Base-by-base conservation (phyloP, 805 yeast genomes). In the Saturnispora halmiae region DNA sequence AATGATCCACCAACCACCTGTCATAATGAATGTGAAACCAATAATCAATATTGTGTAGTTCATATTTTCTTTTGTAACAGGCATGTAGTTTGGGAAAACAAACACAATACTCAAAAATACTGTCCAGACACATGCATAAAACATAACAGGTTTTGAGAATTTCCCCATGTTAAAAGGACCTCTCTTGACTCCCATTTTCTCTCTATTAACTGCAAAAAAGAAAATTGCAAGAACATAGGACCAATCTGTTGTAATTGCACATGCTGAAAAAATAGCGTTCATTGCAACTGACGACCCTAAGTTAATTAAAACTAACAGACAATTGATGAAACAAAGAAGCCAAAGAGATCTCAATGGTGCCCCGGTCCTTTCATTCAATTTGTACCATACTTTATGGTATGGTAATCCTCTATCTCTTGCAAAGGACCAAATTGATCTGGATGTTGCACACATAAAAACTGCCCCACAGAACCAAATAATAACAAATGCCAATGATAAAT, bases 391-490 rank as follows among this genome's bases (percentile, higher is more conserved):
- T 54, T 69, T 50, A 51, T 67, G 52, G 54, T 55, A 48, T 53
- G 79, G 79, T 44, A 73, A 59, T 28, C 76, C 77, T 43, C 65
- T 66, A 53, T 73, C 79, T 59, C 79, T 63, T 29, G 76, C 72
- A 57, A 73, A 73, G 2, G 77, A 69, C 72, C 75, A 73, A 35
- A 73, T 60, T 42, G 73, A 73, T 55, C 79, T 61, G 3, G 75
- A 67, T 11, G 67, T 64, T 42, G 72, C 73, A 50, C 72, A 65
- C 27, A 63, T 58, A 42, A 73, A 70, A 31, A 73, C 72, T 11
- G 70, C 67, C 41, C 75, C 72, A 69, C 73, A 70, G 54, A 72
- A 61, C 60, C 72, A 72, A 45, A 72, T 65, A 19, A 73, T 68
- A 38, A 71, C 56, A 30, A 74, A 70, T 46, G 70, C 65, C 38